Evolutionary conservation across 2,329 filamentous ascomycete genomes (phyloP), one percentile per base, ranked within the genome.

Genomic region (Botrytis pseudocinerea): DNA sequence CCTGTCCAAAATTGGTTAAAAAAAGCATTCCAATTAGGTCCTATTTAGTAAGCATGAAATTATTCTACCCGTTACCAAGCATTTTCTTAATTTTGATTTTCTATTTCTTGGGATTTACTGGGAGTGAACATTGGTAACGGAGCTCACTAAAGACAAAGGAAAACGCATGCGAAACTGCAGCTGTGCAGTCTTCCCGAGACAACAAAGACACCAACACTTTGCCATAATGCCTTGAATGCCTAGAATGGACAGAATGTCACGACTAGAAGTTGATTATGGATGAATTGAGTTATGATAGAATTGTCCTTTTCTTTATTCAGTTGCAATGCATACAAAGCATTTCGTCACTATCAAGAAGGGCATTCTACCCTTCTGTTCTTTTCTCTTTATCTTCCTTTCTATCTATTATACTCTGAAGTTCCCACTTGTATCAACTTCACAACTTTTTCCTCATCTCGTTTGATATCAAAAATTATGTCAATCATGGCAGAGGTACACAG

Each of bases 291-390:
- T 73, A 76, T 73, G 76, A 76, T 73, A 78, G 78, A 78, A 80
- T 80, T 80, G 79, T 80, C 78, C 77, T 77, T 72, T 76, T 76
- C 63, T 73, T 72, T 72, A 77, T 80, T 75, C 77, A 79, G 80
- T 77, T 77, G 69, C 63, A 60, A 70, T 78, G 76, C 77, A 76
- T 76, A 80, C 78, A 80, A 80, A 80, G 79, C 77, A 73, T 77
- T 75, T 73, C 35, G 48, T 73, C 71, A 69, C 66, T 74, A 75
- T 79, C 76, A 80, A 80, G 78, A 80, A 77, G 77, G 75, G 75
- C 76, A 80, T 80, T 80, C 76, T 76, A 76, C 75, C 74, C 71
- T 73, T 40, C 64, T 20, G 40, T 60, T 73, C 74, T 75, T 75
- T 75, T 64, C 74, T 74, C 74, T 75, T 61, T 70, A 59, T 44